Evolutionary conservation across 345 rosid genomes (phyloP), one percentile per base, ranked within the genome.

Genomic region (Kernera saxatilis): DNA sequence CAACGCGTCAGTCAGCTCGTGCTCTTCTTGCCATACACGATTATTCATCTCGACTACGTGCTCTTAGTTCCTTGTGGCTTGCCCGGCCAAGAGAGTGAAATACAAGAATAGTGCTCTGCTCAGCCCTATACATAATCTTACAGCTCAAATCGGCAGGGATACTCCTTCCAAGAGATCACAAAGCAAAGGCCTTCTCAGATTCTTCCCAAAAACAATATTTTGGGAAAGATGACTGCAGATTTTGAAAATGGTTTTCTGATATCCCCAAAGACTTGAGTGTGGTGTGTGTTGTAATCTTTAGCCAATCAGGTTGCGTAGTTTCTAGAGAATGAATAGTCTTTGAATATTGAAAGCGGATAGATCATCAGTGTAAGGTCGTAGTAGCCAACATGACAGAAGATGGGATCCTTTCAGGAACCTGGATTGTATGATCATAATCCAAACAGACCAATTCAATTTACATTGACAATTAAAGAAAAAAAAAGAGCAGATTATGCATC

Each of bases 61-160:
- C 99, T 67, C 97, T 94, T 77, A 91, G 99, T 73, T 91, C 98
- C 61, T 88, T 94, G 13, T 94, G 99, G 99, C 91, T 94, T 46
- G 99, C 96, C 37, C 85, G 96, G 48, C 99, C 99, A 36, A 78
- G 87, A 81, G 99, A 94, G 78, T 94, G 85, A 89, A 69, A 64
- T 21, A 54, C 65, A 53, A 59, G 35, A 19, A 36, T 53, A 62
- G 13, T 14, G 29, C 39, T 27, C 33, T 53, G 26, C 35, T 39
- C 66, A 49, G 36, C 67, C 22, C 19, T 61, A 55, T 55, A 46
- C 74, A 69, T 45, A 44, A 33, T 53, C 33, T 27, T 51, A 45
- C 50, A 25, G 39, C 73, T 74, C 77, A 45, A 35, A 25, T 33
- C 40, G 22, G 57, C 15, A 43, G 51, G 73, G 69, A 68, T 53